Base-by-base conservation (phyloP, 148 eudicot genomes). In the Suaeda aralocaspica region DNA sequence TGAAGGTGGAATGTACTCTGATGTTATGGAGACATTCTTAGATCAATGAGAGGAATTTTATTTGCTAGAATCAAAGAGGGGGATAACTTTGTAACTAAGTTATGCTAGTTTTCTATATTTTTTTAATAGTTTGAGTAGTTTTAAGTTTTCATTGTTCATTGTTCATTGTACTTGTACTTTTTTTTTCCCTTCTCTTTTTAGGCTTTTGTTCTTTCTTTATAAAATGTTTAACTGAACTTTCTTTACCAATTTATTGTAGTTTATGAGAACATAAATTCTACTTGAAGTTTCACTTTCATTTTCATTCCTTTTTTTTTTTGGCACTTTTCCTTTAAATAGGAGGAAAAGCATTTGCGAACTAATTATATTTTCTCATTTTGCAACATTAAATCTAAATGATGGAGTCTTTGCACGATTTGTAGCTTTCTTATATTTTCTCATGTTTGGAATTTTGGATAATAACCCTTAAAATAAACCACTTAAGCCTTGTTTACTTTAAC, bases 21-120 rank as follows among this genome's bases (percentile, higher is more conserved):
- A 90, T 85, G 96, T 90, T 48, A 90, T 92, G 98, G 98, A 90
- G 82, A 85, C 88, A 39, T 92, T 76, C 89, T 81, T 85, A 82
- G 91, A 83, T 71, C 81, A 70, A 75, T 70, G 51, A 49, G 56
- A 14, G n/a, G 42, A 44, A 0, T 8, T 49, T 19, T 62, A 31
- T 41, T 19, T 66, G 60, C 59, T 59, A 59, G 60, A 69, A 41
- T 61, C 64, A 49, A 33, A 25, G 1, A 39, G 59, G 48, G 42
- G 48, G 45, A 44, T 49, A 49, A 73, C 73, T 66, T 42, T 80
- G 84, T 83, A 73, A 70, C 66, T 77, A 80, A 81, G 63, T 48
- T 71, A 61, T 66, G 77, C 76, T 79, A 69, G 77, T 55, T 59
- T 76, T 70, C 51, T 46, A 7, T n/a, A 69, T 74, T 55, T 59